These are phyloP conservation scores for Sphenostylis stenocarpa DNA, from an alignment of 306 rosid genomes.

Conservation along the genomic window DNA sequence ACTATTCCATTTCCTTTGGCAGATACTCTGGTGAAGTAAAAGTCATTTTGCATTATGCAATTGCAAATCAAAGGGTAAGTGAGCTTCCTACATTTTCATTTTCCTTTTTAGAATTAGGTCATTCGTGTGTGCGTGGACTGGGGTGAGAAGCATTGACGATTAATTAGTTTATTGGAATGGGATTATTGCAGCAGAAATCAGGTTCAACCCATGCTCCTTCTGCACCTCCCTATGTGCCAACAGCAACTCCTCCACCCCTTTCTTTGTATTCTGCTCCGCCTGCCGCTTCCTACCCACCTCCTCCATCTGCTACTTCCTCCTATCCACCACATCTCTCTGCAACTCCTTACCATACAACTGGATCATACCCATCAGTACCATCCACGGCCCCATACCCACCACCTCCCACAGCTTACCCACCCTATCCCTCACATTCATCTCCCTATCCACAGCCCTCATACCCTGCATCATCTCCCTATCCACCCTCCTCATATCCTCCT, in stretches of 20 bases:
- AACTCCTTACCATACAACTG: constrained; percentile 10
- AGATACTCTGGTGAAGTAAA: constrained; percentile 49
- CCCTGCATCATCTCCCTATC: background rate
- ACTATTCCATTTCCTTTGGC: background rate
- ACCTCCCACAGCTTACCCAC: constrained; percentile 17
- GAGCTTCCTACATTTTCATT: background rate
- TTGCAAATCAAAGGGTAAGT: constrained; percentile 36
- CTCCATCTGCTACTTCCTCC: background rate
- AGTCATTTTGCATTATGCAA: constrained; percentile 44
- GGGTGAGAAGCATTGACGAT: no score
- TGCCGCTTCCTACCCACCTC: constrained; percentile 17
- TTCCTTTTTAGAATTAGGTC: background rate
- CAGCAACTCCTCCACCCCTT: constrained; percentile 32
- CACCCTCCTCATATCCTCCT: constrained; percentile 32
- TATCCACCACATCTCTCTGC: constrained; percentile 13
- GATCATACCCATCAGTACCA: constrained; percentile 19
- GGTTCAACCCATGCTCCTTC: constrained; percentile 45
- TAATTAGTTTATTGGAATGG: background rate
- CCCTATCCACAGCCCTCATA: constrained; percentile 23
- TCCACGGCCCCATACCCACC: constrained; percentile 5
- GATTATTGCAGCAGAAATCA: constrained; percentile 14
- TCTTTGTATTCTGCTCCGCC: constrained; percentile 39
- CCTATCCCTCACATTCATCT: constrained; percentile 35
- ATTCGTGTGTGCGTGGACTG: background rate
- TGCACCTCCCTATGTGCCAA: constrained; percentile 54